phyloP scores from a whole-genome alignment of 2,329 filamentous ascomycete species.

The Ophiostoma angusticollis region DNA sequence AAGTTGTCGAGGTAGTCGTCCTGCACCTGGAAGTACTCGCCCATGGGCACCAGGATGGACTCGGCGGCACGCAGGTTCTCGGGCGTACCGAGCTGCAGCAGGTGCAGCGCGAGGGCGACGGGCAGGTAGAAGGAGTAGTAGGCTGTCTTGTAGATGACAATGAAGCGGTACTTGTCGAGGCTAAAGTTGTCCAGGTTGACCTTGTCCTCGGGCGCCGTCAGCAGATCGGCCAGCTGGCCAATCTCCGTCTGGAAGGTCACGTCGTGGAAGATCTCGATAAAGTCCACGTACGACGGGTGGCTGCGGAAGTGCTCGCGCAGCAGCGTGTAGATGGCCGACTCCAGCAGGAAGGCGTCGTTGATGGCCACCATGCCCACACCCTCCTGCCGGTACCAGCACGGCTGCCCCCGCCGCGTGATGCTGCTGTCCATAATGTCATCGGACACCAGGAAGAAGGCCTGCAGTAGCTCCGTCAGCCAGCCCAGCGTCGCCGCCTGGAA shows the following conservation, averaged over 20 bases:
- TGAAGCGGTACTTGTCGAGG: slow-evolving; percentile 91
- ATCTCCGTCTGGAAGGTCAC: slow-evolving; percentile 87
- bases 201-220: slow-evolving; percentile 88
- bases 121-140: slow-evolving; percentile 99
- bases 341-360: slow-evolving; percentile 96
- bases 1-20: slow-evolving; percentile 99
- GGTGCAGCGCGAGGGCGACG: slow-evolving; percentile 78
- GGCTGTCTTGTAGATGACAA: slow-evolving; percentile 98
- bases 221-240: slow-evolving; percentile 84
- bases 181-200: slow-evolving; percentile 93
- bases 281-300: slow-evolving; percentile 78
- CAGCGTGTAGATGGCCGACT: slow-evolving; percentile 77
- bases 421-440: slow-evolving; percentile 98
- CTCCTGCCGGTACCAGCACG: slow-evolving; percentile 90
- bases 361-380: slow-evolving; percentile 92
- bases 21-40: slow-evolving; percentile 98
- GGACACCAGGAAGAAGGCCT: slow-evolving; percentile 96
- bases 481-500: slow-evolving; percentile 79
- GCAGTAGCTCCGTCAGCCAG: slow-evolving; percentile 96
- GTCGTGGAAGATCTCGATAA: slow-evolving; percentile 95
- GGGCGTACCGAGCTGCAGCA: slow-evolving; percentile 70
- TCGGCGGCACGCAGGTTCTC: slow-evolving; percentile 82
- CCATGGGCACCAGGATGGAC: slow-evolving; percentile 89
- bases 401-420: slow-evolving; percentile 85
- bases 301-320: slow-evolving; percentile 88